These are phyloP conservation scores for Apocynum venetum DNA, from an alignment of 257 asterid genomes.

Conservation along the genomic window DNA sequence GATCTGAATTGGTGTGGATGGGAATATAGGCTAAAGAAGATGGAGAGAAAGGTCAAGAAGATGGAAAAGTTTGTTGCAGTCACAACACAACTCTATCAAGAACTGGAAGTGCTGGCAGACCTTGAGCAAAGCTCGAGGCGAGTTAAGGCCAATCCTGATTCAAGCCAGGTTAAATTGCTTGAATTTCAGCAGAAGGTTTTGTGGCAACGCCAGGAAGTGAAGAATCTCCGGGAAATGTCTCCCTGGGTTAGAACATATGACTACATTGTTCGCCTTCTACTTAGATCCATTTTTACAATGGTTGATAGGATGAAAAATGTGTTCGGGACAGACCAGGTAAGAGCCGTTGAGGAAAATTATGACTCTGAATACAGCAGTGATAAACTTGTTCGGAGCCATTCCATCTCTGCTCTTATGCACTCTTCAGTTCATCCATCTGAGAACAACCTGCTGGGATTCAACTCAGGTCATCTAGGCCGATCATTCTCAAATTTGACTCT, in stretches of 20 bases:
- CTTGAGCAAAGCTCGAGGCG: slow-evolving; percentile 72
- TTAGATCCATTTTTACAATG: slow-evolving; percentile 61
- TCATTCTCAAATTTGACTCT: slow-evolving; percentile 66
- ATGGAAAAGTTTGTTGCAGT: slow-evolving; percentile 80
- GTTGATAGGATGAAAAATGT: slow-evolving; percentile 54
- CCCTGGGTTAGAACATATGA: slow-evolving; percentile 80
- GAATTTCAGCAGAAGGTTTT: slow-evolving; percentile 80
- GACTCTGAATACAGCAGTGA: slow-evolving; percentile 18
- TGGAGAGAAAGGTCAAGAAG: slow-evolving; percentile 82
- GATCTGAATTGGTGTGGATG: slow-evolving; percentile 51
- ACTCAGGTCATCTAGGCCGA: slow-evolving; percentile 50
- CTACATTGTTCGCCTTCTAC: slow-evolving; percentile 54
- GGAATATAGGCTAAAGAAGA: slow-evolving; percentile 63
- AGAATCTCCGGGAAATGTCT: slow-evolving; percentile 72
- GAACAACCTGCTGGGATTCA: slow-evolving; percentile 29
- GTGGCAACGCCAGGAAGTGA: slow-evolving; percentile 86
- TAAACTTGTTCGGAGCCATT: slow-evolving; percentile 45
- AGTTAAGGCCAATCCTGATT: slow-evolving; percentile 46
- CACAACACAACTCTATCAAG: slow-evolving; percentile 67
- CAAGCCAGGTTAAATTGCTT: slow-evolving; percentile 48
- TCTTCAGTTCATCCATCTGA: slow-evolving; percentile 39
- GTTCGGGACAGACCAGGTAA: slow-evolving; percentile 29
- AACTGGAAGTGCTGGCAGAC: slow-evolving; percentile 71
- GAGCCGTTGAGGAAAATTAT: slow-evolving; percentile 26
- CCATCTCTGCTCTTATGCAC: slow-evolving; percentile 43